Evolutionary conservation across 2,329 filamentous ascomycete genomes (phyloP).

Genomic region (Beauveria rudraprayagi): DNA sequence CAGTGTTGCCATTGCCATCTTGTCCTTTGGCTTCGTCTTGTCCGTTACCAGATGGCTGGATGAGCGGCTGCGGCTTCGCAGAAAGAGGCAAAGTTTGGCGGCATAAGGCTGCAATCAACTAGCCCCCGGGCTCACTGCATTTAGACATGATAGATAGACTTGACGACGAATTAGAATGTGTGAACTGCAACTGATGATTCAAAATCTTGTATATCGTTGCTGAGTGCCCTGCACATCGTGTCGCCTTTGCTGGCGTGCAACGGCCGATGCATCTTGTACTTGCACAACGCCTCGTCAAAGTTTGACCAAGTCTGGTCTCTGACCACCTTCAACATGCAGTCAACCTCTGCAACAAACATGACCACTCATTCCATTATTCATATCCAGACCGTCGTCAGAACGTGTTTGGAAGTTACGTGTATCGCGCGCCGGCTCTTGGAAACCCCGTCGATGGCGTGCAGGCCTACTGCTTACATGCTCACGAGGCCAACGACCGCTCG

Average conservation of each 20-base stretch:
- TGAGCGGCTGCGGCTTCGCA: constrained; percentile 20
- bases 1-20: constrained; percentile 34
- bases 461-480: neutral
- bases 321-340: neutral
- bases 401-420: neutral
- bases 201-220: too few relatives aligned
- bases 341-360: neutral
- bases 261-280: neutral
- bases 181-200: too few relatives aligned
- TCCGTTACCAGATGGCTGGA: constrained; percentile 36
- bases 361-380: neutral
- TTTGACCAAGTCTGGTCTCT: neutral
- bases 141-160: too few relatives aligned
- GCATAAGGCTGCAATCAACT: neutral
- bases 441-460: neutral
- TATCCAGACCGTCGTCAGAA: neutral
- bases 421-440: neutral
- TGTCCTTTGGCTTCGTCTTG: constrained; percentile 33
- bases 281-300: neutral
- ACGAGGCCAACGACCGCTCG: too few relatives aligned
- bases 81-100: neutral
- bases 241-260: too few relatives aligned
- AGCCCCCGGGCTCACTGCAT: too few relatives aligned
- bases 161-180: too few relatives aligned
- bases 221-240: too few relatives aligned